These are phyloP conservation scores for Haberlea rhodopensis DNA, from an alignment of 257 asterid genomes.

Conservation along the genomic window DNA sequence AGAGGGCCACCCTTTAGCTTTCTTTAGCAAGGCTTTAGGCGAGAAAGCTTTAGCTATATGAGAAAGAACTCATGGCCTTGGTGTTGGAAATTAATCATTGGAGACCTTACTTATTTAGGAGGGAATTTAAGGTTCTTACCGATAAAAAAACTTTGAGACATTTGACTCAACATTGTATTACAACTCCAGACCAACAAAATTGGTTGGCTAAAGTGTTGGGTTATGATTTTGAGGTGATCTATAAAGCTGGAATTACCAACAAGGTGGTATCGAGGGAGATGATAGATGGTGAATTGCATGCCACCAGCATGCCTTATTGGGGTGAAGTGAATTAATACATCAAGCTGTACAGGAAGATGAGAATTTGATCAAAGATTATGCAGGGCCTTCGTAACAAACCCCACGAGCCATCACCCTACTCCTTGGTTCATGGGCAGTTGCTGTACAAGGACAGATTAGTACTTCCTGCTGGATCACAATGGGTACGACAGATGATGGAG, in stretches of 20 bases:
- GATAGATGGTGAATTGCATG: background rate
- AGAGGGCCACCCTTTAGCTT: background rate
- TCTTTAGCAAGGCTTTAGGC: background rate
- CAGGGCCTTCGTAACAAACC: too few species aligned
- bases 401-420: too few species aligned
- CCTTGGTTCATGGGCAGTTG: too few species aligned
- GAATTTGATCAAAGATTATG: too few species aligned
- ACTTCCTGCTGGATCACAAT: rapidly evolving
- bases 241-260: background rate
- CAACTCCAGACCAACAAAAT: background rate
- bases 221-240: background rate
- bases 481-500: background rate
- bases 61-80: background rate
- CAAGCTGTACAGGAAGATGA: background rate
- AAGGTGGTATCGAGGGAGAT: background rate
- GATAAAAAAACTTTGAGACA: background rate
- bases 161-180: background rate
- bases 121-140: background rate
- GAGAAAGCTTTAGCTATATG: background rate
- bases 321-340: too few species aligned
- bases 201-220: constrained; percentile 5
- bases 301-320: background rate
- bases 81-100: background rate
- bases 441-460: background rate
- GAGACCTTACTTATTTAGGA: background rate